These are phyloP conservation scores for Phytophthora podocarpi DNA, from an alignment of 352 stramenopile genomes.

Conservation along the genomic window DNA sequence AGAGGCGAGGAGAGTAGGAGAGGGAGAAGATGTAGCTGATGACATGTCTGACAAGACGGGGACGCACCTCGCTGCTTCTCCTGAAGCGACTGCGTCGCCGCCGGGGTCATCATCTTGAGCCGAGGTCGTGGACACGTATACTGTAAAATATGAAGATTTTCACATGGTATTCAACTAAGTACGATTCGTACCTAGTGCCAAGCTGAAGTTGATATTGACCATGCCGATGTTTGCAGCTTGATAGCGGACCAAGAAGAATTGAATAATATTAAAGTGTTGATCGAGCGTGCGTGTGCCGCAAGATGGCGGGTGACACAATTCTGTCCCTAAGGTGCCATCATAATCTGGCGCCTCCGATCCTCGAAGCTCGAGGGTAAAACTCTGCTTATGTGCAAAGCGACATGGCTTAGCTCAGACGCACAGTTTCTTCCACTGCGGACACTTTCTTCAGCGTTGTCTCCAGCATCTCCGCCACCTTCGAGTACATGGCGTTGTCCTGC, in stretches of 20 bases:
- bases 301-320: not conserved
- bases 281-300: not conserved
- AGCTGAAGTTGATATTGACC: too few species aligned
- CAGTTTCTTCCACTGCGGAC: slow-evolving; percentile 70
- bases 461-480: slow-evolving; percentile 73
- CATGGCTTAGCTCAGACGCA: slow-evolving; percentile 78
- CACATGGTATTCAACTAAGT: not conserved
- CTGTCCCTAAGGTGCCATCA: slow-evolving; percentile 8
- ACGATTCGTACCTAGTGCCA: slow-evolving; percentile 25
- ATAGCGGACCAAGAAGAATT: too few species aligned
- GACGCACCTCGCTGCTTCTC: slow-evolving; percentile 80
- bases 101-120: slow-evolving; percentile 42
- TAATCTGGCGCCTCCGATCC: slow-evolving; percentile 14
- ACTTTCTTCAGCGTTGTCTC: slow-evolving; percentile 80
- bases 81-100: slow-evolving; percentile 63
- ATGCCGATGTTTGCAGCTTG: too few species aligned
- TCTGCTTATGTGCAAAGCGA: slow-evolving; percentile 59
- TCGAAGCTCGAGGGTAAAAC: too few species aligned
- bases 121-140: slow-evolving; percentile 15
- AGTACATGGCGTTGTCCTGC: slow-evolving; percentile 53
- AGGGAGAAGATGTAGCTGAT: not conserved
- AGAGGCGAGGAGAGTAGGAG: not conserved
- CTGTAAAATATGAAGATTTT: slow-evolving; percentile 9
- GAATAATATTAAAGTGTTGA: slow-evolving; percentile 22
- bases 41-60: not conserved